Base-by-base conservation (phyloP, 2,329 filamentous ascomycete genomes). In the Hymenoscyphus repandus region DNA sequence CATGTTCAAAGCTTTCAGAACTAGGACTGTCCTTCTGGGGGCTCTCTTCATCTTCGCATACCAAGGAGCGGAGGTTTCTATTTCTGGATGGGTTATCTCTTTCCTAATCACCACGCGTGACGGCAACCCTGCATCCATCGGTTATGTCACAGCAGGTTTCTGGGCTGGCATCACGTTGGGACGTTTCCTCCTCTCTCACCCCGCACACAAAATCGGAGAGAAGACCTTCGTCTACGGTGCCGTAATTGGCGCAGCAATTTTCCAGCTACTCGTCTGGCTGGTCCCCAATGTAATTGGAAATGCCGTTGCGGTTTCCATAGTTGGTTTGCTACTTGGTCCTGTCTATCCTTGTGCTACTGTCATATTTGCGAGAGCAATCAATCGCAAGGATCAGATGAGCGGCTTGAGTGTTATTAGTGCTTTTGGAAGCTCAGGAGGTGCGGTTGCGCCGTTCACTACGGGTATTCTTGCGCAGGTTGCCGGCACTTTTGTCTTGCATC, bases 21-120 rank as follows among this genome's bases (percentile, higher is more conserved):
- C 74, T 71, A 65, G 79, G 41, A 60, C 55, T 4, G 88, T 90
- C 0, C 68, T 93, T 1, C 74, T 93, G 0, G 87, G 88, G 2
- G 85, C 88, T 0, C 67, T 89, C 9, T 93, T 93, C 72, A 87
- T 93, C 66, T 93, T 95, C 66, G 81, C 83, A 22, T 95, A 95
- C 67, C 88, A 93, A 68, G 89, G 88, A 32, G 85, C 86, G 33
- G 89, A 95, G 68, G 88, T 95, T 13, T 84, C 83, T 12, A 88
- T 92, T 57, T 88, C 85, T 0, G 88, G 89, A 47, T 95, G 89
- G 90, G 85, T 92, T 44, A 90, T 92, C 55, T 90, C 86, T 2
- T 95, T 91, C 71, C 72, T 95, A 36, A 90, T 93, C 67, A 77
- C 78, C 45, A 79, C 82, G 55, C 83, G 88, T 34, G 72, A 82